A percentile compares a stretch with the other conserved stretches of the same genome.
Conservation (phyloP, 1,139 yeast species). For the Barnettozyma hawaiiensis region DNA sequence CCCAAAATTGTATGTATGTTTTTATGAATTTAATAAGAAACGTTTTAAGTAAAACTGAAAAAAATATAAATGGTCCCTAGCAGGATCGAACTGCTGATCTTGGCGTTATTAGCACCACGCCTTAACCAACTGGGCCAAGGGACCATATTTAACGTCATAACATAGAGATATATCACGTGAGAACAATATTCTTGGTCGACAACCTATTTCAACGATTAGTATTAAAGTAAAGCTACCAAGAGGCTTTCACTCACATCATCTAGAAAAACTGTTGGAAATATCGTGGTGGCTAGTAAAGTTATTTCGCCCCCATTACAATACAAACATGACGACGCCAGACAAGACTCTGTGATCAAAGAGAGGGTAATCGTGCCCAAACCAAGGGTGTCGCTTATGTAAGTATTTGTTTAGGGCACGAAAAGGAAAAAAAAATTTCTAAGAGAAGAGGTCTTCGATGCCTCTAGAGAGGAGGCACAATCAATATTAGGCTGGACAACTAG, state of each 20-base stretch:
- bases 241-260: too few relatives aligned
- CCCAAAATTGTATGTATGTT: too few relatives aligned
- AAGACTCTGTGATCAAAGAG: too few relatives aligned
- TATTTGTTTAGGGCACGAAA: background rate
- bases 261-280: too few relatives aligned
- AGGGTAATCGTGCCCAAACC: background rate
- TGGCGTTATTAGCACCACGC: slow-evolving; percentile 23
- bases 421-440: slow-evolving; percentile 1
- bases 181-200: too few relatives aligned
- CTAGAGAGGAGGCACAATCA: background rate
- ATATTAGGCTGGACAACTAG: background rate
- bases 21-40: background rate
- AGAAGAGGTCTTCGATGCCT: background rate
- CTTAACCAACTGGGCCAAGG: slow-evolving; percentile 23
- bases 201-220: too few relatives aligned
- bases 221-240: too few relatives aligned
- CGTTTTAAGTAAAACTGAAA: background rate
- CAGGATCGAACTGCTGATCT: slow-evolving; percentile 24
- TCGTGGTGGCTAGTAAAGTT: too few relatives aligned
- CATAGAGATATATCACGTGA: too few relatives aligned
- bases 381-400: background rate
- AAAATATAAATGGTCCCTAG: slow-evolving; percentile 17
- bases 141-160: too few relatives aligned
- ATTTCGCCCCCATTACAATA: too few relatives aligned
- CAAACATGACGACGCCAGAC: too few relatives aligned